These are phyloP conservation scores for Cutaneotrichosporon mucoides DNA, from an alignment of 1,284 basidiomycete genomes.

Conservation along the genomic window DNA sequence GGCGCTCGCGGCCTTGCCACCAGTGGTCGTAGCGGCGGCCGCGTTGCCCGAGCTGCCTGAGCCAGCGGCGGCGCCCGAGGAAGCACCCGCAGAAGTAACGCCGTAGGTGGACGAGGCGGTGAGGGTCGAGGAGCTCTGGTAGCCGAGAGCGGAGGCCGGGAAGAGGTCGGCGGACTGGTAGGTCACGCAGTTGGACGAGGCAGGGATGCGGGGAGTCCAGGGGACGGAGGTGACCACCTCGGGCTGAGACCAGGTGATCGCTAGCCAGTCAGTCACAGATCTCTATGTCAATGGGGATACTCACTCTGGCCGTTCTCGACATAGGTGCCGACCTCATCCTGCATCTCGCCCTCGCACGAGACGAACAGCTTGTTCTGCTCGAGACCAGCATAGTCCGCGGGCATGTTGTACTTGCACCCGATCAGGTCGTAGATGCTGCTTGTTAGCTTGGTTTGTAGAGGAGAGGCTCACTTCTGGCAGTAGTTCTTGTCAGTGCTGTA, in stretches of 20 bases:
- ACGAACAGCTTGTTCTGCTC: conserved; percentile 55
- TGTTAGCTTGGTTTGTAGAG: background rate
- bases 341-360: conserved; percentile 61
- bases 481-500: conserved; percentile 53
- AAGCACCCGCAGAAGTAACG: too few relatives aligned
- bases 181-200: conserved; percentile 47
- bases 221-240: conserved; percentile 56
- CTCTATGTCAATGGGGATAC: conserved; percentile 15
- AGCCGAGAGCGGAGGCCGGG: conserved; percentile 34
- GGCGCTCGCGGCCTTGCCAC: too few relatives aligned
- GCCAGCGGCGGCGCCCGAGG: too few relatives aligned
- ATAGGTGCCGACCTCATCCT: conserved; percentile 59
- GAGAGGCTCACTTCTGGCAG: conserved; percentile 50
- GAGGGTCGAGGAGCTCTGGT: conserved; percentile 16
- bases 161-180: conserved; percentile 57
- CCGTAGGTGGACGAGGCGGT: conserved; percentile 49
- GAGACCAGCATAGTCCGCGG: conserved; percentile 54
- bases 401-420: conserved; percentile 65
- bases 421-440: conserved; percentile 56
- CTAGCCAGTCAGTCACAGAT: conserved; percentile 7
- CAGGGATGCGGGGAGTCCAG: conserved; percentile 55
- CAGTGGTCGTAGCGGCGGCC: too few relatives aligned
- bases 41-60: too few relatives aligned
- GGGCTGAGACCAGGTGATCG: conserved; percentile 60
- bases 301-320: conserved; percentile 49